Percentiles rank a stretch among this genome's conserved stretches.
Evolutionary conservation across 805 yeast species (phyloP).

Genomic region (Wickerhamomyces queroliae): DNA sequence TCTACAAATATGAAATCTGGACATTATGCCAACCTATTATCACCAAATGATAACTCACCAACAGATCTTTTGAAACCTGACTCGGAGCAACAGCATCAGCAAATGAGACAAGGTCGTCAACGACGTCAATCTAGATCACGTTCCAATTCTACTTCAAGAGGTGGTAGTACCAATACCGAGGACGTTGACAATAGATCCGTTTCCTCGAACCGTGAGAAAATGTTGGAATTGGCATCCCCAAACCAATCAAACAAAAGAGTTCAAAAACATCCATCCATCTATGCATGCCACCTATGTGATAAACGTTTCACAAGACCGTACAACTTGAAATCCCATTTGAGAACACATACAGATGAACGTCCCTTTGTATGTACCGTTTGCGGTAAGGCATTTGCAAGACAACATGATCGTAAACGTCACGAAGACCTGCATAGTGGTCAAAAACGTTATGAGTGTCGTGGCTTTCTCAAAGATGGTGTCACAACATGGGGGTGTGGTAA

Average conservation of each 20-base stretch:
- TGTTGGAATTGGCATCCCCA: slow-evolving; percentile 62
- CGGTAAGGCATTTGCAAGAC: slow-evolving; percentile 78
- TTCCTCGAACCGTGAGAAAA: slow-evolving; percentile 40
- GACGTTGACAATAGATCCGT: slow-evolving; percentile 21
- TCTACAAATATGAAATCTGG: slow-evolving; percentile 22
- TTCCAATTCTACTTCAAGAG: slow-evolving; percentile 25
- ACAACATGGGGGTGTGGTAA: slow-evolving; percentile 70
- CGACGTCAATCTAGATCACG: slow-evolving; percentile 31
- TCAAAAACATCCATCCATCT: slow-evolving; percentile 69
- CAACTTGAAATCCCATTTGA: slow-evolving; percentile 81
- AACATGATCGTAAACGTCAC: slow-evolving; percentile 73
- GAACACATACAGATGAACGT: slow-evolving; percentile 85
- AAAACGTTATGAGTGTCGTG: slow-evolving; percentile 68
- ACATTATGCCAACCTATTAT: slow-evolving; percentile 6
- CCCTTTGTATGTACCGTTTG: slow-evolving; percentile 71
- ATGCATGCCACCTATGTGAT: slow-evolving; percentile 78
- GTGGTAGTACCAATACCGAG: slow-evolving; percentile 10
- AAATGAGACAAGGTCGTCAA: slow-evolving; percentile 27
- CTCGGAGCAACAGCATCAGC: slow-evolving; percentile 10
- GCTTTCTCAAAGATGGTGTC: slow-evolving; percentile 48
- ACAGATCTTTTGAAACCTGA: slow-evolving; percentile 11
- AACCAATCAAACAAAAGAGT: slow-evolving; percentile 45
- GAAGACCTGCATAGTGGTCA: slow-evolving; percentile 74
- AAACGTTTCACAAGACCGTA: slow-evolving; percentile 90
- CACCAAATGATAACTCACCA: slow-evolving; percentile 4